Conservation (phyloP, 2,329 filamentous ascomycete species). For the Colletotrichum lindemuthianum region DNA sequence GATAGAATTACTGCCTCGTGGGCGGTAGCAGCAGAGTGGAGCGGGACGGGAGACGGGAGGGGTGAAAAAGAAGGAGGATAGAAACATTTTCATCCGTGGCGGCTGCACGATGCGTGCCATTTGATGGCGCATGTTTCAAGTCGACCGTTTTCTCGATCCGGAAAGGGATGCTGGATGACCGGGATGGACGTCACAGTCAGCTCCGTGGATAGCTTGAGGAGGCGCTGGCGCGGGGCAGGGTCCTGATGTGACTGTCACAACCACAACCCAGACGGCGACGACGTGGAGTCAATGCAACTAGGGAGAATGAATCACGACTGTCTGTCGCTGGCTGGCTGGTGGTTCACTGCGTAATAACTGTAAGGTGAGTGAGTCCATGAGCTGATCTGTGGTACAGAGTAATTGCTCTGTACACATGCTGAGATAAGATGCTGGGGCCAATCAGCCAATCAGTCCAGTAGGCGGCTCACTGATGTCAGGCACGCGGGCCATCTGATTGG, state of each 20-base stretch:
- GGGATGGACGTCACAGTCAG: slow-evolving; percentile 23
- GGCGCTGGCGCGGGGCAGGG: slow-evolving; percentile 3
- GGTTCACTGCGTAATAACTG: too few species aligned
- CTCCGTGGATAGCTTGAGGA: slow-evolving; percentile 11
- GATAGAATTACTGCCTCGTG: neutral
- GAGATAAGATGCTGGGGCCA: slow-evolving; percentile 1
- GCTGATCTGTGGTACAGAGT: too few species aligned
- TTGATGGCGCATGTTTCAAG: slow-evolving; percentile 35
- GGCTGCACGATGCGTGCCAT: slow-evolving; percentile 31
- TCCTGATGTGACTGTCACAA: neutral
- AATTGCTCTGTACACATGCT: slow-evolving; percentile 11
- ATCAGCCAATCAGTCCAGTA: slow-evolving; percentile 25
- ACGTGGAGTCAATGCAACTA: too few species aligned
- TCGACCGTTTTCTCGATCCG: slow-evolving; percentile 4
- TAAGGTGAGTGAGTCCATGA: too few species aligned
- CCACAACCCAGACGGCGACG: too few species aligned
- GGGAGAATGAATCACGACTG: neutral
- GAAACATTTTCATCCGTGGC: slow-evolving; percentile 32
- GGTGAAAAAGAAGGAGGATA: neutral
- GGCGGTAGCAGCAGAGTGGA: too few species aligned
- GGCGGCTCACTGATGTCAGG: slow-evolving; percentile 18
- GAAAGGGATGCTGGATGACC: neutral
- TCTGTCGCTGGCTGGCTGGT: too few species aligned
- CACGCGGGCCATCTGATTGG: slow-evolving; percentile 27
- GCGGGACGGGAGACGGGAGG: too few species aligned